A percentile compares a stretch with the other conserved stretches of the same genome.
phyloP scores from a whole-genome alignment of 495 filamentous ascomycete species.

The Glonium stellatum region DNA sequence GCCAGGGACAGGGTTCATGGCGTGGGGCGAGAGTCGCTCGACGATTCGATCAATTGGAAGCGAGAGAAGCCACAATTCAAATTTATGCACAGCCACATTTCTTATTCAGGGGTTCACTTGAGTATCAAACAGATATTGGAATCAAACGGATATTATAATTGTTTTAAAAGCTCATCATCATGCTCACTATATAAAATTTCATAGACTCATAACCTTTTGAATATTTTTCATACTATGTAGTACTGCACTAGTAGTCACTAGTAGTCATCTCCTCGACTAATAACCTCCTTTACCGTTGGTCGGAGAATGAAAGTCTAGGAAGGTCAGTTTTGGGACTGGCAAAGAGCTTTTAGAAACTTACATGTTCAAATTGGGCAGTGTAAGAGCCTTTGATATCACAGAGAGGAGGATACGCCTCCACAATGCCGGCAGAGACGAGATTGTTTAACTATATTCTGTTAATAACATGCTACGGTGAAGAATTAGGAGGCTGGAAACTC shows the following conservation, averaged over 20 bases:
- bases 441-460: constrained; percentile 66
- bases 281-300: constrained; percentile 85
- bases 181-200: neutral
- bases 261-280: constrained; percentile 87
- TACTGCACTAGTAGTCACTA: constrained; percentile 32
- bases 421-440: constrained; percentile 73
- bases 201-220: neutral
- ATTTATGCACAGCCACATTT: no score
- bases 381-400: constrained; percentile 92
- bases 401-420: constrained; percentile 84
- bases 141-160: no score
- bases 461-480: constrained; percentile 7
- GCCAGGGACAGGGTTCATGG: neutral
- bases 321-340: constrained; percentile 28
- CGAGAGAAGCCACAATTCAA: no score
- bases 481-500: constrained; percentile 21
- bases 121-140: no score
- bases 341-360: constrained; percentile 41
- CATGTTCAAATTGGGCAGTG: constrained; percentile 92
- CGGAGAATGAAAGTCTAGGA: constrained; percentile 74
- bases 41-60: neutral
- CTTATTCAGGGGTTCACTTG: no score
- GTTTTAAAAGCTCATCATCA: no score
- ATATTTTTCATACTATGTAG: neutral
- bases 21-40: neutral